phyloP scores from a whole-genome alignment of 2,329 filamentous ascomycete species.

The Penicillium freii region DNA sequence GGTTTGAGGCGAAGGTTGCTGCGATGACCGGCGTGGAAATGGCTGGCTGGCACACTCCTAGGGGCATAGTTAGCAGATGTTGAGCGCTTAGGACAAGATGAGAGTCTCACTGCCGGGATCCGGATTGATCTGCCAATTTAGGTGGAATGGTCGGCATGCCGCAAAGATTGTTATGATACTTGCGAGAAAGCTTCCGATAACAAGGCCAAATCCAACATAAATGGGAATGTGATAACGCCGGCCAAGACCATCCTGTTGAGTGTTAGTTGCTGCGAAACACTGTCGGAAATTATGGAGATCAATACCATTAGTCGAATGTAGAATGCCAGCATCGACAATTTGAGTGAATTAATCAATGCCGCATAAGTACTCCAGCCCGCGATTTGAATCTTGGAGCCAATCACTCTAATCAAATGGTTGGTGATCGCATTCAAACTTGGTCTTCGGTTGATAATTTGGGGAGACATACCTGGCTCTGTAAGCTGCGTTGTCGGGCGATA shows the following conservation, averaged over 20 bases:
- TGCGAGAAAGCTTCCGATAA: slow-evolving; percentile 47
- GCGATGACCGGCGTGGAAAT: slow-evolving; percentile 50
- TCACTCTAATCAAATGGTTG: slow-evolving; percentile 33
- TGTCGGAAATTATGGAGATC: neutral
- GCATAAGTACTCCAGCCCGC: slow-evolving; percentile 54
- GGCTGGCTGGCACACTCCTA: slow-evolving; percentile 49
- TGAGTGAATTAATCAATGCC: slow-evolving; percentile 50
- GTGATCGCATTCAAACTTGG: neutral
- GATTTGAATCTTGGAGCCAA: slow-evolving; percentile 54
- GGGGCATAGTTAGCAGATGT: neutral
- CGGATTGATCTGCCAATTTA: slow-evolving; percentile 58
- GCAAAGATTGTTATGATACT: slow-evolving; percentile 50
- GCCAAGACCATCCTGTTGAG: slow-evolving; percentile 24
- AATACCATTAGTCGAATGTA: slow-evolving; percentile 51
- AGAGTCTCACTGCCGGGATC: slow-evolving; percentile 52
- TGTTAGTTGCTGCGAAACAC: neutral
- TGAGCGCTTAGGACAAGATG: neutral
- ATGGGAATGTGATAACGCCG: slow-evolving; percentile 39
- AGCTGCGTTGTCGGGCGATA: slow-evolving; percentile 44
- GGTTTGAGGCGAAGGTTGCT: slow-evolving; percentile 50
- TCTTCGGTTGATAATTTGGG: neutral
- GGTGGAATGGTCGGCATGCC: slow-evolving; percentile 51
- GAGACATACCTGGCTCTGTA: slow-evolving; percentile 37
- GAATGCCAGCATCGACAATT: slow-evolving; percentile 54
- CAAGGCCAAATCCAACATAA: slow-evolving; percentile 50